Conservation (phyloP, 352 stramenopile genomes). For the Phytophthora sansomeana region DNA sequence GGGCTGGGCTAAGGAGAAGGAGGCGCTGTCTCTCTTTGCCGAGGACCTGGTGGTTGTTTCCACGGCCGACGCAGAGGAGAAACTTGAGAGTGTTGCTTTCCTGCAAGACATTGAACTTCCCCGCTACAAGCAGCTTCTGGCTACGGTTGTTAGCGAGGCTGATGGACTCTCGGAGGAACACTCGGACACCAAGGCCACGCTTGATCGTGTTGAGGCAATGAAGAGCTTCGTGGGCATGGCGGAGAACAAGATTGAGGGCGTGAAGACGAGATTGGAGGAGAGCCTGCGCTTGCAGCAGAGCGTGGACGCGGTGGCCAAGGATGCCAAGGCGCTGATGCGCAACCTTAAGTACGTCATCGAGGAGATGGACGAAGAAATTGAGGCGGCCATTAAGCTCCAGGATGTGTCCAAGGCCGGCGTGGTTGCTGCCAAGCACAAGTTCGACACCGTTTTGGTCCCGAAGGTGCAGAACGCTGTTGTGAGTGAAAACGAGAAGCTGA, state of each 20-base stretch:
- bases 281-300: conserved; percentile 68
- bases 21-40: conserved; percentile 72
- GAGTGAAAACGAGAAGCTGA: conserved; percentile 83
- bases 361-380: conserved; percentile 90
- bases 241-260: conserved; percentile 71
- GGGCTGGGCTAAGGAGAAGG: conserved; percentile 83
- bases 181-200: conserved; percentile 66
- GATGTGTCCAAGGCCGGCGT: conserved; percentile 76
- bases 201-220: conserved; percentile 78
- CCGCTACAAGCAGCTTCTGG: conserved; percentile 83
- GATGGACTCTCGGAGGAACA: conserved; percentile 77
- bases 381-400: conserved; percentile 76
- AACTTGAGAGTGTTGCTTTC: conserved; percentile 86
- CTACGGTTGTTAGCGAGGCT: conserved; percentile 69
- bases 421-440: conserved; percentile 69
- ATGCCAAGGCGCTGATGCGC: conserved; percentile 86
- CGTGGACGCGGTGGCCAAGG: conserved; percentile 86
- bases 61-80: conserved; percentile 80
- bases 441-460: conserved; percentile 72
- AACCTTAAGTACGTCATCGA: conserved; percentile 91
- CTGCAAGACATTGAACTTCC: conserved; percentile 84
- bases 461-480: conserved; percentile 79
- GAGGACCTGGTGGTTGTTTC: conserved; percentile 60
- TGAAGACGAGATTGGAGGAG: conserved; percentile 65
- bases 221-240: conserved; percentile 81